Evolutionary conservation across 306 rosid species (phyloP), one percentile per base, ranked within the genome.

Genomic region (Medicago arabica): DNA sequence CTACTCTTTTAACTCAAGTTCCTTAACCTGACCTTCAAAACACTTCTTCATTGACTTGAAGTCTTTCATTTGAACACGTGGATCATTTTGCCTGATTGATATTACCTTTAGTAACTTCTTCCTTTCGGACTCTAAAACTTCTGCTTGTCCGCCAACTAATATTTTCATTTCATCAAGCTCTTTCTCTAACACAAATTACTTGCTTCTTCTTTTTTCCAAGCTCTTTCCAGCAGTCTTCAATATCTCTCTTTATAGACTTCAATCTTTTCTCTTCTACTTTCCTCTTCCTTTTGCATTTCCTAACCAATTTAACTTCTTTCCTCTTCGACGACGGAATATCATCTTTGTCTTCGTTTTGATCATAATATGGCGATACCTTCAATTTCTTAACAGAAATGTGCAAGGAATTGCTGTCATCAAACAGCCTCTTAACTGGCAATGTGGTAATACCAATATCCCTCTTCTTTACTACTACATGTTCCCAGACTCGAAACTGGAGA

Each of bases 201-300:
- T 88, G 82, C 28, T 68, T 57, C 63, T 71, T 84, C 76, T 76
- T 88, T 25, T 59, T 39, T 14, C 49, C 80, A 73, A 83, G 83
- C 64, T 85, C 82, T 69, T 51, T 65, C 66, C 85, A 46, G 3
- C 28, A 53, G 78, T 69, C 63, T 60, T 76, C 81, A 19, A 83
- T 59, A n/a, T 77, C 67, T 66, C 39, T 74, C 55, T 83, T 80
- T 34, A 83, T 9, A 19, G 21, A 53, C 53, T 17, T 77, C 61
- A 83, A 53, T 54, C 28, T 87, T 54, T 78, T 19, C 73, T 80
- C 74, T 73, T 61, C 77, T 7, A 28, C 64, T 4, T 11, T 31
- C 1, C 49, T 50, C 67, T 73, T 72, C 63, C 69, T 55, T n/a
- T 13, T 39, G 59, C 50, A 25, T 23, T 79, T 61, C 61, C 44